phyloP scores from a whole-genome alignment of 2,329 filamentous ascomycete species.

The Sporothrix curviconia region DNA sequence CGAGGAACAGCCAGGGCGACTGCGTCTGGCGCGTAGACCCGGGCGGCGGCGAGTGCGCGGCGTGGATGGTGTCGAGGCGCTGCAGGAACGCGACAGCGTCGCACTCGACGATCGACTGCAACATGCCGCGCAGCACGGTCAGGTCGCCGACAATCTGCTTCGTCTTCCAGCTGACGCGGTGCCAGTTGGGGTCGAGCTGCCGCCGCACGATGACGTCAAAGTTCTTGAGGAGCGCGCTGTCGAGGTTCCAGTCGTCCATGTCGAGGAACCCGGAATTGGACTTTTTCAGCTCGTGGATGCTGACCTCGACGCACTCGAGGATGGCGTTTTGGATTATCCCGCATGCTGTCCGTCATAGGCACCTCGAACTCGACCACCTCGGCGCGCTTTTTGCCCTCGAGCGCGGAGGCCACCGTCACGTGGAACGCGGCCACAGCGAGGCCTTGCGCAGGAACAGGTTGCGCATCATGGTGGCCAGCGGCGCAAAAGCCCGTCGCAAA shows the following conservation, averaged over 20 bases:
- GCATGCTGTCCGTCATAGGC: constrained; percentile 91
- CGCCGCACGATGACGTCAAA: constrained; percentile 85
- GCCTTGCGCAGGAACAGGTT: constrained; percentile 86
- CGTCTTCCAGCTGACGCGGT: constrained; percentile 90
- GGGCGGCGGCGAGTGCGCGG: constrained; percentile 80
- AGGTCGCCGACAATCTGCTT: constrained; percentile 90
- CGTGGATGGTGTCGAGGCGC: constrained; percentile 88
- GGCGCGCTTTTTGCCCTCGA: constrained; percentile 87
- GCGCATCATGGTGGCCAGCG: constrained; percentile 81
- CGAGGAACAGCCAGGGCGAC: constrained; percentile 92
- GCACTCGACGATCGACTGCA: constrained; percentile 75
- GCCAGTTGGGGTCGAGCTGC: constrained; percentile 94
- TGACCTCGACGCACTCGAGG: constrained; percentile 91
- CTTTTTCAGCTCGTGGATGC: constrained; percentile 89
- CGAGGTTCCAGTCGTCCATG: constrained; percentile 94
- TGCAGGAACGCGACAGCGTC: constrained; percentile 89
- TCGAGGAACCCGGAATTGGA: constrained; percentile 82
- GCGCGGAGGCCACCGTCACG: constrained; percentile 75
- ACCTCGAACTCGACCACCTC: constrained; percentile 97
- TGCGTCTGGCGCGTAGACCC: constrained; percentile 83
- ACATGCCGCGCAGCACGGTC: constrained; percentile 71
- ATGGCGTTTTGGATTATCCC: constrained; percentile 88
- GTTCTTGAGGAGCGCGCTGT: constrained; percentile 84
- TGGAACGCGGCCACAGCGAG: constrained; percentile 94
- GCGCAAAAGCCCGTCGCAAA: constrained; percentile 84